Evolutionary conservation across 2,329 filamentous ascomycete genomes (phyloP).

Genomic region (Bipolaris bicolor): DNA sequence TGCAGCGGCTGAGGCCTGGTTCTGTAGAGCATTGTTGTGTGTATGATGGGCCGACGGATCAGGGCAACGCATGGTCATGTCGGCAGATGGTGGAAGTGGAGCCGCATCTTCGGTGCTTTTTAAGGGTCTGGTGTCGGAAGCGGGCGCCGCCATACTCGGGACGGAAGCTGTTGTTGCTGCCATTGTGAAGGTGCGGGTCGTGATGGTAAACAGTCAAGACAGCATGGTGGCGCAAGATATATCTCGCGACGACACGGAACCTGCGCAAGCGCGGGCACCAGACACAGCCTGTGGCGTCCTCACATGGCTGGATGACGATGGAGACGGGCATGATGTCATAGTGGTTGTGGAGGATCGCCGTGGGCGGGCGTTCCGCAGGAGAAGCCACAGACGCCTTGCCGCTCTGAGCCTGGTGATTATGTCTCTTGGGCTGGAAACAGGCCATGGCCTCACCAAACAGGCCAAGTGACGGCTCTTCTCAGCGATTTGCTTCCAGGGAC

Average conservation of each 20-base stretch:
- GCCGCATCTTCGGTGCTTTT: conserved; percentile 26
- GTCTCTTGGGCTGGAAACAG: conserved; percentile 11
- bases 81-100: conserved; percentile 28
- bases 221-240: not conserved
- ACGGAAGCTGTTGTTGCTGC: conserved; percentile 34
- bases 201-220: not conserved
- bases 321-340: conserved; percentile 40
- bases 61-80: conserved; percentile 42
- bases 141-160: conserved; percentile 27
- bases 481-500: conserved; percentile 5
- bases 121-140: conserved; percentile 28
- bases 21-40: conserved; percentile 49
- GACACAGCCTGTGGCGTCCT: conserved; percentile 10
- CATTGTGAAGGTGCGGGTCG: conserved; percentile 24
- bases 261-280: not conserved
- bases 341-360: conserved; percentile 24
- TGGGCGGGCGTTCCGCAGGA: conserved; percentile 14
- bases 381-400: conserved; percentile 10
- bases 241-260: no score
- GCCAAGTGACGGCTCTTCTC: conserved; percentile 3
- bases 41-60: conserved; percentile 54
- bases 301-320: conserved; percentile 36
- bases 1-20: conserved; percentile 66
- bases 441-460: conserved; percentile 6
- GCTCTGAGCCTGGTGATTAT: conserved; percentile 15